phyloP scores from a whole-genome alignment of 371 early-diverging fungal genomes.

The Nosema muscidifuracis region DNA sequence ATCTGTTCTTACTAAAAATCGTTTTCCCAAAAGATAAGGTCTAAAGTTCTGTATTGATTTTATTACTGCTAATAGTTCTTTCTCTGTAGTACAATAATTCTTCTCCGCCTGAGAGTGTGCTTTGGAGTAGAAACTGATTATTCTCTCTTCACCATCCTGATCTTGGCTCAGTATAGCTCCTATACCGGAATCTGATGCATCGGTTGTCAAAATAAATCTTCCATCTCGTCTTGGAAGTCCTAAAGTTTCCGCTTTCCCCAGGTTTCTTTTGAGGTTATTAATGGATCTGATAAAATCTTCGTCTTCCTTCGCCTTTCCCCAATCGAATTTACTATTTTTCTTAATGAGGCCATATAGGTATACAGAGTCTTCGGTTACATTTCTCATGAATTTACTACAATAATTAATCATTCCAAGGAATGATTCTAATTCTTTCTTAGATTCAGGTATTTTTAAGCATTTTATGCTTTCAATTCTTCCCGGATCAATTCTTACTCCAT shows the following conservation, averaged over 20 bases:
- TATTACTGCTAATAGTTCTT: conserved; percentile 4
- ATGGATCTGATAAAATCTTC: neutral
- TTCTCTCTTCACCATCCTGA: neutral
- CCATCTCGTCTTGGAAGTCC: conserved; percentile 13
- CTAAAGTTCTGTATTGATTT: neutral
- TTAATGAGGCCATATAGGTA: neutral
- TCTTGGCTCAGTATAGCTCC: conserved; percentile 36
- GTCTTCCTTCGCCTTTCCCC: neutral
- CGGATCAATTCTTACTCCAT: conserved; percentile 1
- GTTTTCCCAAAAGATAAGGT: conserved; percentile 8
- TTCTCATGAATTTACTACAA: conserved; percentile 26
- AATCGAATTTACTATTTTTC: neutral
- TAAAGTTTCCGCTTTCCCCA: neutral
- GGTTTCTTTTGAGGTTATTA: neutral
- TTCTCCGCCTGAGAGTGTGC: neutral
- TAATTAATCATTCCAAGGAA: conserved; percentile 38
- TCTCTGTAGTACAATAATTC: conserved; percentile 11
- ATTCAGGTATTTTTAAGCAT: neutral
- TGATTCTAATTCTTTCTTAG: conserved; percentile 18
- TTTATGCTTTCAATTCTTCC: conserved; percentile 15
- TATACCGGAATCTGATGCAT: conserved; percentile 17
- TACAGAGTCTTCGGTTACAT: neutral
- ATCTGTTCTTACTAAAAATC: neutral
- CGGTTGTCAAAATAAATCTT: conserved; percentile 40
- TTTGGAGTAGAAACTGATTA: neutral